A percentile compares a stretch with the other conserved stretches of the same genome.
These are phyloP conservation scores for Ogataea ramenticola DNA, from an alignment of 805 yeast species.

Conservation along the genomic window DNA sequence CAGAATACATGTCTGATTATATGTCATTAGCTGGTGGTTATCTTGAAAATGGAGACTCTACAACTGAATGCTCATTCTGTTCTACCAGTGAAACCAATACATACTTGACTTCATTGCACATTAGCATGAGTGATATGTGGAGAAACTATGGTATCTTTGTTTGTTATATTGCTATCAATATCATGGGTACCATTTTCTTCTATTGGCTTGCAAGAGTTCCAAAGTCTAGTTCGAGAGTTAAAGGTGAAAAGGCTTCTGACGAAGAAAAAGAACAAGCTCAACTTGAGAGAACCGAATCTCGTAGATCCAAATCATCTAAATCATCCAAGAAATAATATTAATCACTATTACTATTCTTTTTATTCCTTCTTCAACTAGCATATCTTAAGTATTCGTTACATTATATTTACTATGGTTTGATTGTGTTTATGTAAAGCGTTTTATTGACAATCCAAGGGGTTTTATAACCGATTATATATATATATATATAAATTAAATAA, in stretches of 20 bases:
- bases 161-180: constrained; percentile 40
- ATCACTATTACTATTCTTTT: no score
- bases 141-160: constrained; percentile 52
- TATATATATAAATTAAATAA: no score
- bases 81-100: constrained; percentile 47
- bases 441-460: no score
- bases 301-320: not conserved
- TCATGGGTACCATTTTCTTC: constrained; percentile 21
- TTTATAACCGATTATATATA: no score
- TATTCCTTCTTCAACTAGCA: no score
- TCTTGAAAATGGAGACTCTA: constrained; percentile 31
- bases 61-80: constrained; percentile 57
- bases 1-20: constrained; percentile 38
- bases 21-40: constrained; percentile 39
- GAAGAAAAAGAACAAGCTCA: not conserved
- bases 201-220: constrained; percentile 67
- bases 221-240: not conserved
- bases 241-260: not conserved
- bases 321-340: no score
- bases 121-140: constrained; percentile 48
- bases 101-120: constrained; percentile 25
- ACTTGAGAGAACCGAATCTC: constrained; percentile 1
- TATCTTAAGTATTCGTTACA: no score
- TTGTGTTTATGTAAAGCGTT: no score
- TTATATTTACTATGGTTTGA: no score